These are phyloP conservation scores for Aspergillus sp. DNA, from an alignment of 2,329 filamentous ascomycete genomes.

Conservation along the genomic window DNA sequence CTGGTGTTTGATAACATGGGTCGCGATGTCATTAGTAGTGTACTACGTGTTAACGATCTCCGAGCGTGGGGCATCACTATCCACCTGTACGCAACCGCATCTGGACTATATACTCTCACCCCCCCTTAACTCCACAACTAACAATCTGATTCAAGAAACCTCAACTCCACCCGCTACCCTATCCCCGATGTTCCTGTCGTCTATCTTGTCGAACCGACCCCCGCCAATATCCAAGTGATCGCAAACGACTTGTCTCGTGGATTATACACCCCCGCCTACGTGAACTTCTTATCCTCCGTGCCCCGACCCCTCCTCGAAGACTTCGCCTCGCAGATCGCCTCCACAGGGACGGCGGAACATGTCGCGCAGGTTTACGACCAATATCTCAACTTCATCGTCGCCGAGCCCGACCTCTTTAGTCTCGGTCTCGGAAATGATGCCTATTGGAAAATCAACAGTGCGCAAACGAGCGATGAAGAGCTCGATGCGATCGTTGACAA, in stretches of 20 bases:
- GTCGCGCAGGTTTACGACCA: slow-evolving; percentile 94
- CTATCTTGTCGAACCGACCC: slow-evolving; percentile 89
- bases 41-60: slow-evolving; percentile 89
- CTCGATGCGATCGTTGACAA: slow-evolving; percentile 83
- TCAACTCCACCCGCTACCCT: slow-evolving; percentile 75
- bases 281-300: slow-evolving; percentile 96
- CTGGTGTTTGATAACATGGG: slow-evolving; percentile 91
- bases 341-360: slow-evolving; percentile 79
- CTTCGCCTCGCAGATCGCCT: slow-evolving; percentile 83
- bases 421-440: slow-evolving; percentile 89
- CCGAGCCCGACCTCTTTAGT: slow-evolving; percentile 92
- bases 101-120: not conserved
- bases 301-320: slow-evolving; percentile 89
- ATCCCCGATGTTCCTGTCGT: slow-evolving; percentile 96
- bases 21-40: slow-evolving; percentile 94
- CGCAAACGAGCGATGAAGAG: slow-evolving; percentile 83
- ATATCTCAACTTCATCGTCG: slow-evolving; percentile 95
- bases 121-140: slow-evolving; percentile 11
- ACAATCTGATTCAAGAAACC: slow-evolving; percentile 58
- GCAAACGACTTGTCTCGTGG: slow-evolving; percentile 82
- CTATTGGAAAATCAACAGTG: slow-evolving; percentile 96
- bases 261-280: slow-evolving; percentile 88
- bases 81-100: slow-evolving; percentile 67
- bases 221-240: slow-evolving; percentile 76
- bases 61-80: slow-evolving; percentile 93